A percentile compares a stretch with the other conserved stretches of the same genome.
phyloP scores from a whole-genome alignment of 768 basidiomycete genomes.

The Termitomyces sp. region DNA sequence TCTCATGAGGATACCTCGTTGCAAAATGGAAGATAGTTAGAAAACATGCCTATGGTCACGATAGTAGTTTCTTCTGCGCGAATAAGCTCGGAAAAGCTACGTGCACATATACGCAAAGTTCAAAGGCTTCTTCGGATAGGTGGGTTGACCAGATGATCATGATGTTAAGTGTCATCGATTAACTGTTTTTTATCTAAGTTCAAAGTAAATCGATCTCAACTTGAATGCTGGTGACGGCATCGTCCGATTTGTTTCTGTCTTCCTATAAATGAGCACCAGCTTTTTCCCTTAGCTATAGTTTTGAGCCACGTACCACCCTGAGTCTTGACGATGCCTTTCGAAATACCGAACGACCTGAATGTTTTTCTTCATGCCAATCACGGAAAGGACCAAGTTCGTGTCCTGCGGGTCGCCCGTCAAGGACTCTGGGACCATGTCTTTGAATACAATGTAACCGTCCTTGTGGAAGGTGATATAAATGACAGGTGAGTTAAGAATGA shows the following conservation, averaged over 20 bases:
- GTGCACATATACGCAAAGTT: too few species aligned
- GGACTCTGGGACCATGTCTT: slow-evolving; percentile 65
- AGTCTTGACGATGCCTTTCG: not conserved
- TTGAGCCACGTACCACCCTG: not conserved
- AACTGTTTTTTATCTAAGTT: not conserved
- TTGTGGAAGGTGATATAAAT: slow-evolving; percentile 84
- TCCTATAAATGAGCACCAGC: too few species aligned
- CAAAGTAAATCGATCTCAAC: too few species aligned
- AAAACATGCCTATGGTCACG: too few species aligned
- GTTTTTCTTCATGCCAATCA: slow-evolving; percentile 46
- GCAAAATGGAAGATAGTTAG: not conserved
- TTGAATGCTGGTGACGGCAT: too few species aligned
- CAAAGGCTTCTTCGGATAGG: too few species aligned
- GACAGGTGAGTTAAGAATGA: slow-evolving; percentile 49
- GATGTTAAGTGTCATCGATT: too few species aligned
- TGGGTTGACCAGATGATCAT: too few species aligned
- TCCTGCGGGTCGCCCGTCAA: slow-evolving; percentile 78
- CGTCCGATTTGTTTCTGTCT: too few species aligned
- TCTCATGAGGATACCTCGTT: not conserved
- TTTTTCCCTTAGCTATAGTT: not conserved
- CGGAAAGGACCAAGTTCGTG: slow-evolving; percentile 86
- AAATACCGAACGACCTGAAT: not conserved
- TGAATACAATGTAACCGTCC: slow-evolving; percentile 76
- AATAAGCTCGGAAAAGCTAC: too few species aligned
- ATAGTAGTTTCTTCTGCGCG: too few species aligned